A percentile compares a stretch with the other conserved stretches of the same genome.
Conservation (phyloP, 106 monocot species). For the Dioscorea dumetorum region DNA sequence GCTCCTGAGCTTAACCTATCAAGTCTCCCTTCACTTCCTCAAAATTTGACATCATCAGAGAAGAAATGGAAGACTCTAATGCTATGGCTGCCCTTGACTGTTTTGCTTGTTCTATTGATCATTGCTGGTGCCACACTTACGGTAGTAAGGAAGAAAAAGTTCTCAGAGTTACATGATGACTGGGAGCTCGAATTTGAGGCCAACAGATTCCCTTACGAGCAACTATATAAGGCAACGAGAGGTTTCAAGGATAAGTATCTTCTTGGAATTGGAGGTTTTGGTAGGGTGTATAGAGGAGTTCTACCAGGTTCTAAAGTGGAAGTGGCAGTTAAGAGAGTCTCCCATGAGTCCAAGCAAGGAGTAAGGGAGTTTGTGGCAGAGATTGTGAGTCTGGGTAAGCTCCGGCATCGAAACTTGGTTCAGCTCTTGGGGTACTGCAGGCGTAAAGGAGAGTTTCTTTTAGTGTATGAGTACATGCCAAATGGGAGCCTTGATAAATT, state of each 20-base stretch:
- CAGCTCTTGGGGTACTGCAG: conserved; percentile 10
- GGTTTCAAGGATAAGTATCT: conserved; percentile 4
- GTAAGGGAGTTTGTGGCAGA: conserved; percentile 5
- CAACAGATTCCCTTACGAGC: not conserved
- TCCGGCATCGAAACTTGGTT: conserved; percentile 6
- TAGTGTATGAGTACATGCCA: conserved; percentile 9
- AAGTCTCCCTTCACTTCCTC: not conserved
- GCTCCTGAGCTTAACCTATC: not conserved
- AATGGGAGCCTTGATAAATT: conserved; percentile 11
- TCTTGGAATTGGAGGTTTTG: not conserved
- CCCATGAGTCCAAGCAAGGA: not conserved
- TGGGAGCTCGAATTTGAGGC: not conserved
- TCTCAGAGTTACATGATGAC: conserved; percentile 5
- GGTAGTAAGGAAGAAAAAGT: not conserved
- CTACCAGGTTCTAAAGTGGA: not conserved
- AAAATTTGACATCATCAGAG: not conserved
- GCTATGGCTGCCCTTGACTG: not conserved
- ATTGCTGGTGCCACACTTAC: not conserved
- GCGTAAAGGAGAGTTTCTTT: conserved; percentile 7
- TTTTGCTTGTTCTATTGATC: not conserved
- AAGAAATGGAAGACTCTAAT: not conserved
- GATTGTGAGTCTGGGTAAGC: not conserved
- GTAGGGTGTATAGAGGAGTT: too few species aligned
- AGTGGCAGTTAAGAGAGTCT: conserved; percentile 4
- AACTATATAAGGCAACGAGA: not conserved